These are phyloP conservation scores for Periconia digitata DNA, from an alignment of 2,329 filamentous ascomycete genomes.

Conservation along the genomic window DNA sequence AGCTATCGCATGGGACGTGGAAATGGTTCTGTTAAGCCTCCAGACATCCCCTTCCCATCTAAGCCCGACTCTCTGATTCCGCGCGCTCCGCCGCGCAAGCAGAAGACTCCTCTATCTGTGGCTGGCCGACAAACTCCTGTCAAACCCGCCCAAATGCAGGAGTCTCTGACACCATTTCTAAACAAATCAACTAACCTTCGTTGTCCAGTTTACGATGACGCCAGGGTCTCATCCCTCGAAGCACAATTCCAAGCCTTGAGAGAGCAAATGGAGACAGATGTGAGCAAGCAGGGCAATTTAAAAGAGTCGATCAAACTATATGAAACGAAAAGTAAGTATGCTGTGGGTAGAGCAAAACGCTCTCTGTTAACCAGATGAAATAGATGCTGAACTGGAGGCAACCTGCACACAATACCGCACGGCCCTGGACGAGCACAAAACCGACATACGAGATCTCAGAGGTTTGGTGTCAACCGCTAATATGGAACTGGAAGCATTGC, in stretches of 20 bases:
- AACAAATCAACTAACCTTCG: slow-evolving; percentile 73
- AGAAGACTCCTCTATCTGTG: slow-evolving; percentile 17
- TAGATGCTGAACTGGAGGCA: slow-evolving; percentile 61
- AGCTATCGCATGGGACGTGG: slow-evolving; percentile 27
- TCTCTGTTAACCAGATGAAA: neutral
- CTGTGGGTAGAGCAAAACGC: too few relatives aligned
- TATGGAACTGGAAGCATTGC: slow-evolving; percentile 54
- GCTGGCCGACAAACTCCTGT: slow-evolving; percentile 18
- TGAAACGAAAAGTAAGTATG: slow-evolving; percentile 69
- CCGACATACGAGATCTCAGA: slow-evolving; percentile 67
- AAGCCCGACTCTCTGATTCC: slow-evolving; percentile 24
- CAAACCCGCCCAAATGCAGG: slow-evolving; percentile 27
- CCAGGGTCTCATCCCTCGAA: slow-evolving; percentile 75
- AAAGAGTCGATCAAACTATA: slow-evolving; percentile 75
- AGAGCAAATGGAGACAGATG: slow-evolving; percentile 69
- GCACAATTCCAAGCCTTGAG: slow-evolving; percentile 70
- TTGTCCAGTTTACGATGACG: slow-evolving; percentile 75
- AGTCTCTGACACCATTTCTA: slow-evolving; percentile 58
- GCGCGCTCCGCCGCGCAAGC: slow-evolving; percentile 23
- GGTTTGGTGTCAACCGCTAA: slow-evolving; percentile 54
- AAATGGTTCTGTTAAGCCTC: slow-evolving; percentile 29
- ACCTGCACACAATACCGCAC: slow-evolving; percentile 52
- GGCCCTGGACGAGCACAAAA: slow-evolving; percentile 60
- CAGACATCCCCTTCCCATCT: slow-evolving; percentile 25
- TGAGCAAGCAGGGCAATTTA: slow-evolving; percentile 67